These are phyloP conservation scores for Pythium aphanidermatum DNA, from an alignment of 352 stramenopile species.

Conservation along the genomic window DNA sequence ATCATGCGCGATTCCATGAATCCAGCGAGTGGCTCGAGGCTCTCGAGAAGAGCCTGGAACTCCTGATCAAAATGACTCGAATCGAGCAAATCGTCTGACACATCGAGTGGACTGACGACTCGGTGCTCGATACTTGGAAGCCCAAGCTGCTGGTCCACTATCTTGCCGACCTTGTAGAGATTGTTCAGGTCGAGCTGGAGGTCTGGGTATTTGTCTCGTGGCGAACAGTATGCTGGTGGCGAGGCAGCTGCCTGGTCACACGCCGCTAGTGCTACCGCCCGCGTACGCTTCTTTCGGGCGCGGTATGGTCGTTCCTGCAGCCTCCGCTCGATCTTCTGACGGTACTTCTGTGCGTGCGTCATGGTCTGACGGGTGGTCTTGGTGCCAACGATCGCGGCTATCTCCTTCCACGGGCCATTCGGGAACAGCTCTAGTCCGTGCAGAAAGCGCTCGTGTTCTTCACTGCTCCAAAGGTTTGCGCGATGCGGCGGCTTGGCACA, in stretches of 20 bases:
- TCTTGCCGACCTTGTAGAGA: too few relatives aligned
- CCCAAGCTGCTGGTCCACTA: too few relatives aligned
- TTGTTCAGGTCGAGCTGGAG: too few relatives aligned
- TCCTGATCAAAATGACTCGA: not conserved
- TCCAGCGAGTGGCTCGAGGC: not conserved
- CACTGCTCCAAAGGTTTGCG: constrained; percentile 2
- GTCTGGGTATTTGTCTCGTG: too few relatives aligned
- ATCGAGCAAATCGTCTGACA: not conserved
- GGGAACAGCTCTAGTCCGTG: constrained; percentile 56
- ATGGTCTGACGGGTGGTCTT: constrained; percentile 88
- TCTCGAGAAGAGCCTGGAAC: constrained; percentile 2
- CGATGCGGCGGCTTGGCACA: constrained; percentile 1
- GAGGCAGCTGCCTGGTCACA: constrained; percentile 2
- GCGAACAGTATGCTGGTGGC: constrained; percentile 7
- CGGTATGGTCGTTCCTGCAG: constrained; percentile 30
- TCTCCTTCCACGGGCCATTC: constrained; percentile 56
- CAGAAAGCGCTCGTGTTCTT: constrained; percentile 53
- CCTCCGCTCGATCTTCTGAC: constrained; percentile 59
- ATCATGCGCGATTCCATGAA: not conserved
- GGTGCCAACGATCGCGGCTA: constrained; percentile 45
- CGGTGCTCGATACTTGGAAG: too few relatives aligned
- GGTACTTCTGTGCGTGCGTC: constrained; percentile 94
- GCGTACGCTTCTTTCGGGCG: too few relatives aligned
- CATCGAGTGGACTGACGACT: not conserved
- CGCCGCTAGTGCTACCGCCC: too few relatives aligned